phyloP scores from a whole-genome alignment of 2,329 filamentous ascomycete species.

The Teratosphaeria gauchensis region DNA sequence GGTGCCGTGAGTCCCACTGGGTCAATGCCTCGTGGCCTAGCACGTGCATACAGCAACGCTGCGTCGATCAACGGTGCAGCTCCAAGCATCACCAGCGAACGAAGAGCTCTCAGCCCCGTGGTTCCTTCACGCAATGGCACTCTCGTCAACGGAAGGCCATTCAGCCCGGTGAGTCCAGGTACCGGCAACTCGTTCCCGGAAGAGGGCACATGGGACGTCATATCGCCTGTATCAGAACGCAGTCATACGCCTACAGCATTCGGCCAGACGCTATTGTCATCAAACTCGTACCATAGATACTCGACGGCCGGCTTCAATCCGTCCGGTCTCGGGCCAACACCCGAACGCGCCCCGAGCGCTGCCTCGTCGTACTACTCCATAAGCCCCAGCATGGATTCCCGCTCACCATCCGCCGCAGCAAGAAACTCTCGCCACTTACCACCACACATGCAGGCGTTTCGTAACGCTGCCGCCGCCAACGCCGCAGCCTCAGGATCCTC shows the following conservation, averaged over 20 bases:
- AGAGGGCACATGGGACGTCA: constrained; percentile 13
- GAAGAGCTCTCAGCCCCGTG: constrained; percentile 18
- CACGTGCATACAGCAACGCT: constrained; percentile 24
- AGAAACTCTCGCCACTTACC: constrained; percentile 12
- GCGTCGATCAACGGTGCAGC: constrained; percentile 11
- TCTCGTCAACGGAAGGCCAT: constrained; percentile 6
- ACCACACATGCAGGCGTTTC: constrained; percentile 25
- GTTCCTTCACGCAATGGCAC: constrained; percentile 2
- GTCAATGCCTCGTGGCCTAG: constrained; percentile 19
- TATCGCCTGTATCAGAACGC: constrained; percentile 7
- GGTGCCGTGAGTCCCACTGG: constrained; percentile 8
- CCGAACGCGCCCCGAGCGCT: constrained; percentile 7
- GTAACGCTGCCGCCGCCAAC: constrained; percentile 14
- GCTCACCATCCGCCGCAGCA: not conserved
- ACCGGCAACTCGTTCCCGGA: constrained; percentile 3
- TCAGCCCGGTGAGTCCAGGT: not conserved
- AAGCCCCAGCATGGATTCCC: constrained; percentile 3
- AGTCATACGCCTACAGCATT: constrained; percentile 3
- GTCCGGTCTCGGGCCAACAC: constrained; percentile 5
- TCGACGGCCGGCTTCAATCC: constrained; percentile 13
- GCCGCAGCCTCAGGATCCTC: constrained; percentile 5
- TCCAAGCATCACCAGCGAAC: constrained; percentile 18
- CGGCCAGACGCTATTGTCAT: not conserved
- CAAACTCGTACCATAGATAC: constrained; percentile 10
- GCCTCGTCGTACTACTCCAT: constrained; percentile 5